Evolutionary conservation across 2,329 filamentous ascomycete genomes (phyloP).

Genomic region (Lomentospora prolificans): DNA sequence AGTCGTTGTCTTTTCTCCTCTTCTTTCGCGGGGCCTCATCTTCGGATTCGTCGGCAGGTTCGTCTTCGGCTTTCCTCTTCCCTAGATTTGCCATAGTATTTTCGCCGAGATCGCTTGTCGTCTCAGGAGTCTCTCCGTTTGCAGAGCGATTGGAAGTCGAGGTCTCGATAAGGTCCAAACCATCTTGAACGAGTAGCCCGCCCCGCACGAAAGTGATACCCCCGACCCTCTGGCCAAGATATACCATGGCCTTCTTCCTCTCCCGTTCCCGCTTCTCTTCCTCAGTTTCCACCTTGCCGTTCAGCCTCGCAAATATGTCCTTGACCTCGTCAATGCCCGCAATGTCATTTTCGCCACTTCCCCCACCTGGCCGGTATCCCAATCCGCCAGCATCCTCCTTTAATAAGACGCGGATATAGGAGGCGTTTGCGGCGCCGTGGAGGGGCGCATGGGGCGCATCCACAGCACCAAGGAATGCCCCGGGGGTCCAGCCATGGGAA

Average conservation of each 20-base stretch:
- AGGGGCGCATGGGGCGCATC: conserved; percentile 65
- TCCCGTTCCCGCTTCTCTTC: conserved; percentile 60
- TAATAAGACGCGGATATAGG: conserved; percentile 73
- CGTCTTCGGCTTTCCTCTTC: conserved; percentile 13
- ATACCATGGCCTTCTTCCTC: conserved; percentile 61
- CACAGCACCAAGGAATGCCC: conserved; percentile 69
- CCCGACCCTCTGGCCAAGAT: conserved; percentile 67
- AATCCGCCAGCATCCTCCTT: conserved; percentile 90
- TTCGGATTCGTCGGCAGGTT: conserved; percentile 13
- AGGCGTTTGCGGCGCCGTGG: conserved; percentile 71
- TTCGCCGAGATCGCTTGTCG: conserved; percentile 11
- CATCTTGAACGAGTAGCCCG: conserved; percentile 46
- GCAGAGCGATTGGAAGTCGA: conserved; percentile 35
- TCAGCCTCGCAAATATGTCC: conserved; percentile 76
- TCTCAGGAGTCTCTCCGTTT: conserved; percentile 16
- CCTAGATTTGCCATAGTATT: conserved; percentile 3
- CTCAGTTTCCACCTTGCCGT: conserved; percentile 71
- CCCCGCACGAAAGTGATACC: conserved; percentile 78
- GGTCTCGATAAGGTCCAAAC: conserved; percentile 22
- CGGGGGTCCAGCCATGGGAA: conserved; percentile 83
- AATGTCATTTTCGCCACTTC: conserved; percentile 63
- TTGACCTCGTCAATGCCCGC: conserved; percentile 84
- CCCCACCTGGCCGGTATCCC: conserved; percentile 53
- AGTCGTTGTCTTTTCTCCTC: conserved; percentile 10
- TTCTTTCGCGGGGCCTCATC: conserved; percentile 14